Conservation (phyloP, 441 rosid species). For the Dalechampia spathulata region DNA sequence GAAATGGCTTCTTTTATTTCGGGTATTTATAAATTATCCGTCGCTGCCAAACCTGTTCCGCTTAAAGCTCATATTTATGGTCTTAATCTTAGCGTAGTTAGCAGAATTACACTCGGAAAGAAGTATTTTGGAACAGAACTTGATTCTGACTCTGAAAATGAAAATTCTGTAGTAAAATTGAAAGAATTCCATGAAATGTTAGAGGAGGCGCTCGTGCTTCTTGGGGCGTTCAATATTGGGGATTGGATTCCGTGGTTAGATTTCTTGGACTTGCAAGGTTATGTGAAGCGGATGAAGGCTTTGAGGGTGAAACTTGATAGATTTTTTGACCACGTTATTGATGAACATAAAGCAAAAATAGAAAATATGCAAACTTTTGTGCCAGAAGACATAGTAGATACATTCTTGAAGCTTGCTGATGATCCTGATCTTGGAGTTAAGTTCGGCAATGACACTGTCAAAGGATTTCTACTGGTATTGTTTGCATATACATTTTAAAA, state of each 20-base stretch:
- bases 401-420: constrained; percentile 20
- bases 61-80: too few relatives aligned
- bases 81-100: constrained; percentile 18
- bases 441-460: constrained; percentile 41
- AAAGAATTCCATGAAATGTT: constrained; percentile 56
- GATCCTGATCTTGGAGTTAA: constrained; percentile 25
- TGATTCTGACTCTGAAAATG: too few relatives aligned
- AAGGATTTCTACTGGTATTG: constrained; percentile 29
- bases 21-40: too few relatives aligned
- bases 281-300: constrained; percentile 19
- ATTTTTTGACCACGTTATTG: constrained; percentile 27
- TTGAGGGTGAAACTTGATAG: constrained; percentile 20
- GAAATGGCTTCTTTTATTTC: constrained; percentile 30
- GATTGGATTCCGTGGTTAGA: constrained; percentile 27
- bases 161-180: constrained; percentile 31
- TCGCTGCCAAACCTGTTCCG: constrained; percentile 25
- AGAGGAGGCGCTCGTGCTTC: constrained; percentile 50
- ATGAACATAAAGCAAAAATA: constrained; percentile 23
- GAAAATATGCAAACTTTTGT: constrained; percentile 20
- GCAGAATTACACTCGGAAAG: constrained; percentile 31
- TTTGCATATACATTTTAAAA: too few relatives aligned
- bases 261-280: constrained; percentile 29
- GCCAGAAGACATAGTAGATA: constrained; percentile 24
- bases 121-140: constrained; percentile 43
- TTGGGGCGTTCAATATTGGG: constrained; percentile 39